Evolutionary conservation across 2,329 filamentous ascomycete species (phyloP).

Genomic region (Hymenoscyphus scutula): DNA sequence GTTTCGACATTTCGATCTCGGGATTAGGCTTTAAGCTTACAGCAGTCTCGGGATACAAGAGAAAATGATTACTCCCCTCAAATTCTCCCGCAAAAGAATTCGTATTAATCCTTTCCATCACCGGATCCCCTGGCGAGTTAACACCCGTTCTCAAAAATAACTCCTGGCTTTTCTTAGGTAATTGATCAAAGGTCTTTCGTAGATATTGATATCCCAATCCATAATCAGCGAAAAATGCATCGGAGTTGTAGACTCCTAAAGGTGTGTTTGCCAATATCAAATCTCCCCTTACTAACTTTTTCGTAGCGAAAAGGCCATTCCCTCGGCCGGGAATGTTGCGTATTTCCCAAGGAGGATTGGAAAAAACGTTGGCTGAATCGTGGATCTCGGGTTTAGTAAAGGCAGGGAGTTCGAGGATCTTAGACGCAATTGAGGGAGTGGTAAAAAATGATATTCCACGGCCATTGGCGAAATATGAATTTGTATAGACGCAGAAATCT

Average conservation of each 20-base stretch:
- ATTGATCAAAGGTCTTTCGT: conserved; percentile 27
- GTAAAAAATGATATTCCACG: conserved; percentile 34
- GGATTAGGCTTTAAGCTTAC: too few species aligned
- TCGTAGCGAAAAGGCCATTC: conserved; percentile 32
- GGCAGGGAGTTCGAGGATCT: conserved; percentile 23
- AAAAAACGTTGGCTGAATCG: conserved; percentile 24
- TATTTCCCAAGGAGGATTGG: conserved; percentile 29
- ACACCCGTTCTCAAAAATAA: conserved; percentile 26
- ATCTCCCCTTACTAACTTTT: conserved; percentile 29
- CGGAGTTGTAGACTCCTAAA: conserved; percentile 28
- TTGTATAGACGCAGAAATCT: conserved; percentile 33
- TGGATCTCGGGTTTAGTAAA: conserved; percentile 21
- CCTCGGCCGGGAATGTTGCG: conserved; percentile 27
- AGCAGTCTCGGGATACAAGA: conserved; percentile 33
- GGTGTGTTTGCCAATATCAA: conserved; percentile 28
- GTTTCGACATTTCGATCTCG: too few species aligned
- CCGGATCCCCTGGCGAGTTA: conserved; percentile 24
- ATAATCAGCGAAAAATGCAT: conserved; percentile 28
- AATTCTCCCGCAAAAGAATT: conserved; percentile 33
- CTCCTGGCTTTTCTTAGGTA: conserved; percentile 23
- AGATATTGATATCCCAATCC: conserved; percentile 27
- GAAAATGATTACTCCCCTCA: conserved; percentile 28
- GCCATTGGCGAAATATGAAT: conserved; percentile 26
- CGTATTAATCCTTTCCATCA: conserved; percentile 34
- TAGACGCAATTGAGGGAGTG: conserved; percentile 23